phyloP scores from a whole-genome alignment of 2,329 filamentous ascomycete genomes.

The Fusarium anguioides region DNA sequence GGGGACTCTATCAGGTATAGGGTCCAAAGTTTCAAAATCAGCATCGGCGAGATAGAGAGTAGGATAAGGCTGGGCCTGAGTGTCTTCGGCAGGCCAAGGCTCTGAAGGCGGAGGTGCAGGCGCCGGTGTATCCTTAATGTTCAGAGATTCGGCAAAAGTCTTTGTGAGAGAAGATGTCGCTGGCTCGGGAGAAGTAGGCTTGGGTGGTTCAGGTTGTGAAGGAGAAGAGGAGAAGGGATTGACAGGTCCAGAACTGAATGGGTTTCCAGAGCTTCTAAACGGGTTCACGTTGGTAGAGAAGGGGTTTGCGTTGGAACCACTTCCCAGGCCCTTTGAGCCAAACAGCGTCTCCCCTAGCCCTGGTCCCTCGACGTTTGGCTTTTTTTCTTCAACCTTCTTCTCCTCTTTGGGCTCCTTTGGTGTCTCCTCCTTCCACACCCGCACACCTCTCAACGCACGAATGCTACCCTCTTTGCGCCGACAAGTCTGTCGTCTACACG shows the following conservation, averaged over 20 bases:
- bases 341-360: slow-evolving; percentile 76
- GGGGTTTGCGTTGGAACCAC: slow-evolving; percentile 62
- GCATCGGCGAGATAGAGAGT: slow-evolving; percentile 84
- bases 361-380: slow-evolving; percentile 51
- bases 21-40: slow-evolving; percentile 89
- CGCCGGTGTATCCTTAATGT: slow-evolving; percentile 69
- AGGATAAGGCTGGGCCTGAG: slow-evolving; percentile 78
- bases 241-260: slow-evolving; percentile 45
- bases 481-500: slow-evolving; percentile 81
- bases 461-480: slow-evolving; percentile 85
- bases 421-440: slow-evolving; percentile 59
- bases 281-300: slow-evolving; percentile 67
- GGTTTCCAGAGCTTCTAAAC: slow-evolving; percentile 54
- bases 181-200: slow-evolving; percentile 47
- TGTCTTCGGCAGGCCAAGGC: slow-evolving; percentile 78
- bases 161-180: slow-evolving; percentile 59
- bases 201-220: slow-evolving; percentile 43
- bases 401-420: slow-evolving; percentile 44
- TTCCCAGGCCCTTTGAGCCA: slow-evolving; percentile 65
- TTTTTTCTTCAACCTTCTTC: slow-evolving; percentile 50
- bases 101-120: slow-evolving; percentile 59
- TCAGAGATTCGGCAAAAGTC: slow-evolving; percentile 80
- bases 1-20: slow-evolving; percentile 60
- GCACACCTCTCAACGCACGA: slow-evolving; percentile 76
- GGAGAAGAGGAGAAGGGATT: slow-evolving; percentile 53